Conservation (phyloP, 352 stramenopile species). For the Thraustochytrium striatum region DNA sequence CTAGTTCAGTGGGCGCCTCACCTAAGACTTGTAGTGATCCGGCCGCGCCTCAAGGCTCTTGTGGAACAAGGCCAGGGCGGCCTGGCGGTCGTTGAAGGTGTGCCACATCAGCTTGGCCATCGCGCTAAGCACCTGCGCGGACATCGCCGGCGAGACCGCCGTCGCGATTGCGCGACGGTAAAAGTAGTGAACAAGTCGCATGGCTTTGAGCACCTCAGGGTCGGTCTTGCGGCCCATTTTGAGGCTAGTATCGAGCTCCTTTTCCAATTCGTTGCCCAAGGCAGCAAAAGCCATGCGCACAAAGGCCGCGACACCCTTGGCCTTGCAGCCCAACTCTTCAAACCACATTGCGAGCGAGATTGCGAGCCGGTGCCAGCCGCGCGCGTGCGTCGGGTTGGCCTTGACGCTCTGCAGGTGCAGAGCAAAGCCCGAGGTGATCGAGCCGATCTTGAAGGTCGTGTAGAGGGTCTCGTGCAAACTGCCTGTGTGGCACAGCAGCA, state of each 20-base stretch:
- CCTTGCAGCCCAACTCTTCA: neutral
- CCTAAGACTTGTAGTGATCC: no score
- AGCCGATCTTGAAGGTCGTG: constrained; percentile 1
- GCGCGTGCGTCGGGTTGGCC: constrained; percentile 1
- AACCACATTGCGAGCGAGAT: neutral
- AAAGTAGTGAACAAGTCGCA: neutral
- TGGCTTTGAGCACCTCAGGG: neutral
- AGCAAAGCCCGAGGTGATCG: neutral
- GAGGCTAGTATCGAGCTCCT: neutral
- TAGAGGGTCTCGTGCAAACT: constrained; percentile 1
- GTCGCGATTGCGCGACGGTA: no score
- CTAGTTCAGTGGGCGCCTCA: no score
- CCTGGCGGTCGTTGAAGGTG: no score
- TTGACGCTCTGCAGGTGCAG: neutral
- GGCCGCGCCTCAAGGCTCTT: no score
- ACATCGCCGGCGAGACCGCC: no score
- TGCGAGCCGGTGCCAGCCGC: constrained; percentile 8
- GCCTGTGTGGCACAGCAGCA: constrained; percentile 5
- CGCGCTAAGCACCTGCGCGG: no score
- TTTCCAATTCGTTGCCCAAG: neutral
- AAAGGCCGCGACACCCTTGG: neutral
- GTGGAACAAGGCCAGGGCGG: no score
- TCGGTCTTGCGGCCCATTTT: neutral
- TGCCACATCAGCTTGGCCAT: no score
- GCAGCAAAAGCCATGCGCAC: neutral